A percentile compares a stretch with the other conserved stretches of the same genome.
These are phyloP conservation scores for Dunaliella primolecta DNA, from an alignment of 139 green algal species.

Conservation along the genomic window DNA sequence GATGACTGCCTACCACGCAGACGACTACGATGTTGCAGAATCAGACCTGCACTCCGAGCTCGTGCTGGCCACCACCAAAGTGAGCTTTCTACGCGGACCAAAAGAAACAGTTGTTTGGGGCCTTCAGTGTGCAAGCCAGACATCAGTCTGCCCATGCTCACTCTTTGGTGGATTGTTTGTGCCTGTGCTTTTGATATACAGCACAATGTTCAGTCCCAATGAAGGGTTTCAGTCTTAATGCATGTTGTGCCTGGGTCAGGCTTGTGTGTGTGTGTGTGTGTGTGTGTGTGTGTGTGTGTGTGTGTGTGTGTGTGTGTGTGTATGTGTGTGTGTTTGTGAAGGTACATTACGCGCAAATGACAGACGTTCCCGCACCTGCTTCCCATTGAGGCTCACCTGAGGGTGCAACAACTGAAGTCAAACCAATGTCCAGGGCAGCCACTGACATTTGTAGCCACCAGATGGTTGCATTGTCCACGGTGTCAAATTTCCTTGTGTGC, in stretches of 20 bases:
- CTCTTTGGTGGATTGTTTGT: neutral
- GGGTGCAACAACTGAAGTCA: too few relatives aligned
- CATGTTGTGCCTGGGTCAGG: neutral
- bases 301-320: too few relatives aligned
- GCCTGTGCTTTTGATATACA: neutral
- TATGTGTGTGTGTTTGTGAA: too few relatives aligned
- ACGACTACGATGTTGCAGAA: constrained; percentile 7
- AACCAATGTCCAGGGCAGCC: too few relatives aligned
- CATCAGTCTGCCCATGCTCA: neutral
- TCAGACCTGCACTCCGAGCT: constrained; percentile 10
- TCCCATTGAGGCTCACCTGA: too few relatives aligned
- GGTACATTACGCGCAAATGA: too few relatives aligned
- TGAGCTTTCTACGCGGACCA: neutral
- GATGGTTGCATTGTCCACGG: too few relatives aligned
- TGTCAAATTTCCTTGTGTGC: too few relatives aligned
- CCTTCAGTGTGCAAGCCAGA: neutral
- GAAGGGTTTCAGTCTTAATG: neutral
- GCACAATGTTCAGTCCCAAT: neutral
- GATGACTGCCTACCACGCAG: constrained; percentile 4
- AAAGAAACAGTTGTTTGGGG: neutral
- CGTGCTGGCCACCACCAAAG: constrained; percentile 13
- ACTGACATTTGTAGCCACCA: too few relatives aligned
- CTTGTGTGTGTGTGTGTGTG: too few relatives aligned
- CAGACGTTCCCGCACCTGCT: too few relatives aligned
- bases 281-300: too few relatives aligned